Conservation (phyloP, 2,329 filamentous ascomycete species). For the Berkeleyomyces rouxiae region DNA sequence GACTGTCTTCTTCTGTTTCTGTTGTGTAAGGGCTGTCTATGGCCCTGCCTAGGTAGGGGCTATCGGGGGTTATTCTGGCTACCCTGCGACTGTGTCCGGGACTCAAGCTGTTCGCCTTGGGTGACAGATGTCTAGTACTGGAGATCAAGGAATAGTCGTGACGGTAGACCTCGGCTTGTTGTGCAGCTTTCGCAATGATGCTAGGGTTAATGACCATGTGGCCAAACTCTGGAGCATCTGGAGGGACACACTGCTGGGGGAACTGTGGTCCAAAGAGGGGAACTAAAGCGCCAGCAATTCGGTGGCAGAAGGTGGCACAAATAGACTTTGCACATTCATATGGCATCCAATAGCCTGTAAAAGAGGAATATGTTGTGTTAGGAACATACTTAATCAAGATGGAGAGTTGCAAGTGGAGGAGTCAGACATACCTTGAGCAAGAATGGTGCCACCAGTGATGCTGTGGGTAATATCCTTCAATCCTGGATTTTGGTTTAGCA, state of each 20-base stretch:
- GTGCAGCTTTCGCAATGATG: slow-evolving; percentile 36
- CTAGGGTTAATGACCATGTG: slow-evolving; percentile 47
- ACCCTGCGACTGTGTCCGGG: background rate
- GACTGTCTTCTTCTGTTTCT: slow-evolving; percentile 26
- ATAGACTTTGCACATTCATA: slow-evolving; percentile 72
- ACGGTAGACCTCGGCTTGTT: slow-evolving; percentile 30
- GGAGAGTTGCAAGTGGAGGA: slow-evolving; percentile 10
- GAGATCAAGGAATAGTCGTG: slow-evolving; percentile 17
- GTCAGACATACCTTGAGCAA: slow-evolving; percentile 57
- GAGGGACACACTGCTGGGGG: slow-evolving; percentile 50
- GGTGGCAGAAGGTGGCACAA: slow-evolving; percentile 75
- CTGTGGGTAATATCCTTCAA: slow-evolving; percentile 82
- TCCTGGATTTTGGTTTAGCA: slow-evolving; percentile 60
- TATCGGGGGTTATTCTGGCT: background rate
- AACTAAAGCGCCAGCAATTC: slow-evolving; percentile 70
- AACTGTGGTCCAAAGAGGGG: slow-evolving; percentile 82
- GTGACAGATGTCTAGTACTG: slow-evolving; percentile 1
- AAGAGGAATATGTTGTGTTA: slow-evolving; percentile 4
- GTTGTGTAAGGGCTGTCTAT: slow-evolving; percentile 24
- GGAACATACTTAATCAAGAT: slow-evolving; percentile 9
- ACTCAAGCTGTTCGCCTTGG: slow-evolving; percentile 2
- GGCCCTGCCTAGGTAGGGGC: background rate
- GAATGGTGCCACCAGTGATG: slow-evolving; percentile 82
- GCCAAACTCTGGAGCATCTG: slow-evolving; percentile 45
- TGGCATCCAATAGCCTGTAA: slow-evolving; percentile 87